Conservation (phyloP, 495 filamentous ascomycete species). For the Recurvomyces mirabilis region DNA sequence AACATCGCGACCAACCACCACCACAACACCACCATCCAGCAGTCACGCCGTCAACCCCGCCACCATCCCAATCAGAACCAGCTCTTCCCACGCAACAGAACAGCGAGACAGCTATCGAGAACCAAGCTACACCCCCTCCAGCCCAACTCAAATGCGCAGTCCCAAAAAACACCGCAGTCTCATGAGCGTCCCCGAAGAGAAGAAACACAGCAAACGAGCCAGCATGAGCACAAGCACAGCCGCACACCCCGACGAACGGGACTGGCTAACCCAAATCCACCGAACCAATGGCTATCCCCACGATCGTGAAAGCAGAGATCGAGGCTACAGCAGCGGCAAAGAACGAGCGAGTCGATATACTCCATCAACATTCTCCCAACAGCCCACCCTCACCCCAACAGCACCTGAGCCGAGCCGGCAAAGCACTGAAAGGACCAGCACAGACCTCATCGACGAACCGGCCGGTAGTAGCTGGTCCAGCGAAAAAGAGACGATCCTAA, state of each 20-base stretch:
- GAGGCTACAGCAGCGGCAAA: background rate
- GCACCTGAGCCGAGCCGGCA: no score
- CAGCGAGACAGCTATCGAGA: background rate
- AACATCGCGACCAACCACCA: no score
- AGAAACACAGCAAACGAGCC: background rate
- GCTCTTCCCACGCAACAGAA: constrained; percentile 14
- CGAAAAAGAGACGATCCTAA: constrained; percentile 50
- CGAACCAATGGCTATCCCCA: background rate
- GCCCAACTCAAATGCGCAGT: constrained; percentile 2
- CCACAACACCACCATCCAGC: no score
- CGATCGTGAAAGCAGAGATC: background rate
- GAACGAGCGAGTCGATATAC: background rate
- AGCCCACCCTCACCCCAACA: background rate
- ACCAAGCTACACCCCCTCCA: background rate
- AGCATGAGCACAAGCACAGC: background rate
- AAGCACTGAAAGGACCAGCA: no score
- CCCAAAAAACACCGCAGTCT: constrained; percentile 15
- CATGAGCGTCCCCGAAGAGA: constrained; percentile 12
- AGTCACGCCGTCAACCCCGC: constrained; percentile 17
- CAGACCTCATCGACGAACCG: no score
- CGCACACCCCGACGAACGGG: constrained; percentile 7
- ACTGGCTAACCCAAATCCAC: constrained; percentile 11
- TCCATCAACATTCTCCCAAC: background rate
- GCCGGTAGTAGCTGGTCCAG: constrained; percentile 28
- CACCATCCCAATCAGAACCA: constrained; percentile 19